phyloP scores from a whole-genome alignment of 1,284 basidiomycete genomes.

The Boletus mariae region DNA sequence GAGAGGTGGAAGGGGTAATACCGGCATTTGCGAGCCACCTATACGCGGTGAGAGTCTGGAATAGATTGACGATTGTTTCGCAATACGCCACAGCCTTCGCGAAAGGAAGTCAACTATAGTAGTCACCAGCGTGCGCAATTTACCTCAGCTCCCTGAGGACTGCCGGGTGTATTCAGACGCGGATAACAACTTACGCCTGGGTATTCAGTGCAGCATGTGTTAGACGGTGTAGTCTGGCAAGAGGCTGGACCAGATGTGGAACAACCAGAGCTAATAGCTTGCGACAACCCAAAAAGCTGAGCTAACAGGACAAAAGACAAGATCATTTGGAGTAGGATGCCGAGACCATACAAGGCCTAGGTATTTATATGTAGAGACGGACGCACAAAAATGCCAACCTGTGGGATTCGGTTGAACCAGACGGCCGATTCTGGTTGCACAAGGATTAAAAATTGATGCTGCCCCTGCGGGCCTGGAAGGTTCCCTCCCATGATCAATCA shows the following conservation, averaged over 20 bases:
- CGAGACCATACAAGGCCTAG: neutral
- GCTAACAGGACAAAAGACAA: constrained; percentile 16
- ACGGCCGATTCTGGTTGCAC: neutral
- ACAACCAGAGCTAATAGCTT: constrained; percentile 38
- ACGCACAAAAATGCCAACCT: neutral
- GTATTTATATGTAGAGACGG: constrained; percentile 16
- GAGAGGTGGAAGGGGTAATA: constrained; percentile 59
- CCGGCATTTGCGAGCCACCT: constrained; percentile 66
- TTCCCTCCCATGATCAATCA: neutral
- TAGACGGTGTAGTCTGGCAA: constrained; percentile 43
- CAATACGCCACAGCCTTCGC: constrained; percentile 69
- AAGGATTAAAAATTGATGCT: neutral
- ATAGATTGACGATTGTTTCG: constrained; percentile 58
- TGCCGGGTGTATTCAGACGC: constrained; percentile 31
- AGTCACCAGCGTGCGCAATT: constrained; percentile 3
- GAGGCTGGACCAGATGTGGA: constrained; percentile 39
- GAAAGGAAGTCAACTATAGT: constrained; percentile 9
- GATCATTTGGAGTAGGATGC: constrained; percentile 5
- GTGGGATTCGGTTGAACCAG: neutral
- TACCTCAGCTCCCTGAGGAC: constrained; percentile 57
- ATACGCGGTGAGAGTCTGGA: constrained; percentile 66
- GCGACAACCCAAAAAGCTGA: constrained; percentile 15
- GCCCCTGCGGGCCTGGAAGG: neutral
- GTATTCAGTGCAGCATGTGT: constrained; percentile 52
- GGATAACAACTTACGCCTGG: constrained; percentile 38